Evolutionary conservation across 176 grass and related monocot genomes (phyloP).

Genomic region (Urochloa ruziziensis): DNA sequence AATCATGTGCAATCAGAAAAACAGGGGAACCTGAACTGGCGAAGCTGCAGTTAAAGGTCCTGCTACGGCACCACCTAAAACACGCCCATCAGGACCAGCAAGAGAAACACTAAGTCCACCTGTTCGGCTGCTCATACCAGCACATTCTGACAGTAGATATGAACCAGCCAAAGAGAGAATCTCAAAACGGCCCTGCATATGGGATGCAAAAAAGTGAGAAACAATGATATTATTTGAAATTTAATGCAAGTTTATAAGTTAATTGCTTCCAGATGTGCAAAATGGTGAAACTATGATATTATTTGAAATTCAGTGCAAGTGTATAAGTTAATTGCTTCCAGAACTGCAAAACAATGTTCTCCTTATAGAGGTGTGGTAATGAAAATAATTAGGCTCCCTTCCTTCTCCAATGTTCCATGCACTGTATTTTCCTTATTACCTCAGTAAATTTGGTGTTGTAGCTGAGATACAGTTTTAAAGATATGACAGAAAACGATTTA

Average conservation of each 20-base stretch:
- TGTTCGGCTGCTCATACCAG: conserved; percentile 45
- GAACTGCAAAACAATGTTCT: not conserved
- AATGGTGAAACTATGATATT: too few relatives aligned
- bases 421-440: not conserved
- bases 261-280: too few relatives aligned
- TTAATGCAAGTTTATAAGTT: not conserved
- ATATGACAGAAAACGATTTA: conserved; percentile 6
- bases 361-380: not conserved
- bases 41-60: conserved; percentile 61
- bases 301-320: not conserved
- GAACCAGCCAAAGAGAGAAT: conserved; percentile 63
- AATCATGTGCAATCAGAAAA: not conserved
- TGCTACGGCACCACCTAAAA: conserved; percentile 61
- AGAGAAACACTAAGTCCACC: conserved; percentile 54
- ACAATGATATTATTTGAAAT: too few relatives aligned
- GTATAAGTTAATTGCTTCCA: not conserved
- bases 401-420: not conserved
- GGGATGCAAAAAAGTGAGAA: not conserved
- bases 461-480: not conserved
- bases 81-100: conserved; percentile 46
- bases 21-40: conserved; percentile 52
- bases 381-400: not conserved
- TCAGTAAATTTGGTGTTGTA: conserved; percentile 2
- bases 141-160: conserved; percentile 49
- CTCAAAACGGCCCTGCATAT: conserved; percentile 62